Evolutionary conservation across 352 stramenopile species (phyloP).

Genomic region (Phytophthora sp.): DNA sequence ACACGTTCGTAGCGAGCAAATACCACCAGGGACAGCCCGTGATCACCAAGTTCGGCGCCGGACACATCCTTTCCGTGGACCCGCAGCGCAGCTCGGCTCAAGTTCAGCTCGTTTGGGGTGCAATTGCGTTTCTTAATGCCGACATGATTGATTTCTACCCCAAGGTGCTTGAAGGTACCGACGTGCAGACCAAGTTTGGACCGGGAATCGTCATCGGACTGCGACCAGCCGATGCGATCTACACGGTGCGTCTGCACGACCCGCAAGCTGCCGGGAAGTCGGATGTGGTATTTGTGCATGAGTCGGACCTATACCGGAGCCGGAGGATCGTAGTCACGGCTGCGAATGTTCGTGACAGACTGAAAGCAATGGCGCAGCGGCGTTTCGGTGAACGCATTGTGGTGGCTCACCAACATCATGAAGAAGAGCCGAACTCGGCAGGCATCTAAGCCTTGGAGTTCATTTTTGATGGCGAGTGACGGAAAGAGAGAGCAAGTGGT

Average conservation of each 20-base stretch:
- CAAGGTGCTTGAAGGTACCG: conserved; percentile 76
- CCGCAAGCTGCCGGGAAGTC: conserved; percentile 50
- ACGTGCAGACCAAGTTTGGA: conserved; percentile 83
- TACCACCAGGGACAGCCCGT: conserved; percentile 79
- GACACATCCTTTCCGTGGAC: conserved; percentile 64
- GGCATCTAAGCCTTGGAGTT: conserved; percentile 50
- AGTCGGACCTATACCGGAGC: conserved; percentile 64
- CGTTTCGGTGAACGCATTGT: conserved; percentile 52
- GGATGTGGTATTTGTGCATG: conserved; percentile 75
- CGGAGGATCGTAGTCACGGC: conserved; percentile 50
- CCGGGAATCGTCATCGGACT: conserved; percentile 66
- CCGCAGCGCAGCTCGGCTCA: conserved; percentile 54
- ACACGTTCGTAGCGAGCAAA: conserved; percentile 69
- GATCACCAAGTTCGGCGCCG: conserved; percentile 70
- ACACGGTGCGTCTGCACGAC: conserved; percentile 72
- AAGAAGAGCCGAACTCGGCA: conserved; percentile 56
- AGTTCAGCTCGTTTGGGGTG: conserved; percentile 72
- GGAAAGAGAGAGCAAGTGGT: conserved; percentile 16
- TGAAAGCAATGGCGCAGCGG: conserved; percentile 51
- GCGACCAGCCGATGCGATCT: conserved; percentile 71
- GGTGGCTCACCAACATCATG: conserved; percentile 41
- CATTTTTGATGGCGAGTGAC: conserved; percentile 38
- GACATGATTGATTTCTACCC: conserved; percentile 73
- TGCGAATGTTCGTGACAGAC: conserved; percentile 58
- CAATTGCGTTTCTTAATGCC: conserved; percentile 58